Conservation (phyloP, 2,329 filamentous ascomycete genomes). For the Aspergillus sp. region DNA sequence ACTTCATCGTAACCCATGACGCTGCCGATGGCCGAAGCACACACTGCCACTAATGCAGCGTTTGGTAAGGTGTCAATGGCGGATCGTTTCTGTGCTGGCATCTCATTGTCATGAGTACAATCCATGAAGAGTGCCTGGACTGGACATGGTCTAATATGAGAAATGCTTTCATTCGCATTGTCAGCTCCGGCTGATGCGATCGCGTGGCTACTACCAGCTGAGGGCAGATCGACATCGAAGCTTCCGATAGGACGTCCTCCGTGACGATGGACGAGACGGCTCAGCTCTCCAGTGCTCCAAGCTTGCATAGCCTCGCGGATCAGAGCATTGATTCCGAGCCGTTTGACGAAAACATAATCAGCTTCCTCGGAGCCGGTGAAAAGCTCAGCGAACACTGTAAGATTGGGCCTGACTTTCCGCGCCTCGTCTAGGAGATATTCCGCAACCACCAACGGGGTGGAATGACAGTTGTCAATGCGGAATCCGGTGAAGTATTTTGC, state of each 20-base stretch:
- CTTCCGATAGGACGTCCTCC: constrained; percentile 93
- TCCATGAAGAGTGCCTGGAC: constrained; percentile 98
- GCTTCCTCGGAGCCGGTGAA: constrained; percentile 95
- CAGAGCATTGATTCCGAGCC: constrained; percentile 83
- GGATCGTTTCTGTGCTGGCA: constrained; percentile 90
- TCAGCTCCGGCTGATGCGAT: constrained; percentile 32
- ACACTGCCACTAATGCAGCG: constrained; percentile 93
- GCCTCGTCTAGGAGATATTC: constrained; percentile 94
- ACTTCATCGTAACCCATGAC: constrained; percentile 98
- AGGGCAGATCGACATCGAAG: constrained; percentile 89
- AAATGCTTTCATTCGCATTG: constrained; percentile 61
- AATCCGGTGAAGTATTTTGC: constrained; percentile 95
- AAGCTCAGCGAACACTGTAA: constrained; percentile 91
- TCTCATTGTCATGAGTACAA: constrained; percentile 98
- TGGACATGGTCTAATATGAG: constrained; percentile 79
- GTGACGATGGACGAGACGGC: constrained; percentile 87
- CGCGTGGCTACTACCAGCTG: constrained; percentile 55
- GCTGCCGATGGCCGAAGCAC: constrained; percentile 87
- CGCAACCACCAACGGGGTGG: constrained; percentile 89
- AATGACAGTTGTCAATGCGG: constrained; percentile 97
- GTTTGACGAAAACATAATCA: constrained; percentile 93
- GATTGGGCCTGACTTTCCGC: constrained; percentile 78
- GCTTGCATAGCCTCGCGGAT: constrained; percentile 98
- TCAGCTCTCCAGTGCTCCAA: constrained; percentile 92
- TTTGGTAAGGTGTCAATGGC: constrained; percentile 92